Base-by-base conservation (phyloP, 2,329 filamentous ascomycete genomes). In the Pyrenochaeta sp. region DNA sequence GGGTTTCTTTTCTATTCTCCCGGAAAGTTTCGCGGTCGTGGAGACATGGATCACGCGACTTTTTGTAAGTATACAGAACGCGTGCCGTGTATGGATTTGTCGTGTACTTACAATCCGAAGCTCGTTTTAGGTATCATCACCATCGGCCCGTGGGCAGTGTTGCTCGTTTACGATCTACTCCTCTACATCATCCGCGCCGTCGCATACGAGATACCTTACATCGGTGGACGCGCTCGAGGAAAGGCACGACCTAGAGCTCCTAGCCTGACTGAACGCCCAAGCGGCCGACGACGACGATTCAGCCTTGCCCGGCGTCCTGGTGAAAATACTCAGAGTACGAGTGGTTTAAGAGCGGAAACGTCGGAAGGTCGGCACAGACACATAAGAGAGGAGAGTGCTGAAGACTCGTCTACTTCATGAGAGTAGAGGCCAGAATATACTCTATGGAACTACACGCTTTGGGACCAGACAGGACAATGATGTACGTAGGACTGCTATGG, bases 1-100 rank as follows among this genome's bases (percentile, higher is more conserved):
- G 85, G 79, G 80, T 30, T 80, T 82, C 75, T 83, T 84, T 53
- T 87, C 85, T 2, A 79, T 88, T 45, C 77, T 88, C 22, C 85
- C 85, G 1, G 73, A 78, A 13, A 74, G 78, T 43, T 74, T 86
- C 40, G 77, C 74, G 28, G 73, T 75, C 26, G 65, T 87, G 38
- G 85, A 88, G 65, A 79, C 76, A 37, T 87, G 83, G 83, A 73
- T 83, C 44, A 79, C 80, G 31, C 77, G 82, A 7, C 62, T 83
- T 30, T 88, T 87, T 65, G 85, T 88, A 75, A 61, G 81, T 43
- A 6, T 21, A 14, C n/a, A n/a, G n/a, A 17, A 28, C 23, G 7
- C 24, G 7, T 11, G 7, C 7, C 29, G 15, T 40, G 7, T 13
- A 22, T 24, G 15, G 10, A 8, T 37, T 9, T 15, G 10, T 17